phyloP scores from a whole-genome alignment of 179 eudicot species.

The Gypsophila paniculata region DNA sequence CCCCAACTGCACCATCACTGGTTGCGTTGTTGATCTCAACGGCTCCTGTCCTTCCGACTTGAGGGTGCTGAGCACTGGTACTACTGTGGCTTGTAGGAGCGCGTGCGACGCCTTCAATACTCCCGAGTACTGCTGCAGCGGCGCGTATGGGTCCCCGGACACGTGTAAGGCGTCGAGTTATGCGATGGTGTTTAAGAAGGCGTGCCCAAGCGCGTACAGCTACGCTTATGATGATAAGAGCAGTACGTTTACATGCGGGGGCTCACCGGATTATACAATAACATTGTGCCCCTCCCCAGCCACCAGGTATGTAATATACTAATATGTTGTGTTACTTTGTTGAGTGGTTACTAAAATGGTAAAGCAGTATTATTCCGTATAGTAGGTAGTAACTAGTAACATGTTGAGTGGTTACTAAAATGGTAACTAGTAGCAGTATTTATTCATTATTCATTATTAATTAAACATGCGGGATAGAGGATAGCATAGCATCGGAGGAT shows the following conservation, averaged over 20 bases:
- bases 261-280: slow-evolving; percentile 51
- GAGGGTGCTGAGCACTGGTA: slow-evolving; percentile 38
- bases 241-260: slow-evolving; percentile 76
- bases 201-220: slow-evolving; percentile 81
- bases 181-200: slow-evolving; percentile 59
- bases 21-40: slow-evolving; percentile 63
- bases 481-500: too few relatives aligned
- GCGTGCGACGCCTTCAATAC: slow-evolving; percentile 70
- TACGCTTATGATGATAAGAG: slow-evolving; percentile 84
- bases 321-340: too few relatives aligned
- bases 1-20: slow-evolving; percentile 52
- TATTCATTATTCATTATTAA: too few relatives aligned
- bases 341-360: too few relatives aligned
- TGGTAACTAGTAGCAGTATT: too few relatives aligned
- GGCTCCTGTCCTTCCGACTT: slow-evolving; percentile 64
- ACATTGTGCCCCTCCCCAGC: slow-evolving; percentile 69
- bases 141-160: slow-evolving; percentile 58
- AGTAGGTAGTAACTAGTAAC: too few relatives aligned
- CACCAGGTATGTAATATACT: too few relatives aligned
- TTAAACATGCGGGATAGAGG: too few relatives aligned
- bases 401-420: too few relatives aligned
- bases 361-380: too few relatives aligned
- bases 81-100: slow-evolving; percentile 73
- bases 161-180: slow-evolving; percentile 75
- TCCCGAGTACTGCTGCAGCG: slow-evolving; percentile 75